phyloP scores from a whole-genome alignment of 345 rosid species.

The Hibiscus trionum region DNA sequence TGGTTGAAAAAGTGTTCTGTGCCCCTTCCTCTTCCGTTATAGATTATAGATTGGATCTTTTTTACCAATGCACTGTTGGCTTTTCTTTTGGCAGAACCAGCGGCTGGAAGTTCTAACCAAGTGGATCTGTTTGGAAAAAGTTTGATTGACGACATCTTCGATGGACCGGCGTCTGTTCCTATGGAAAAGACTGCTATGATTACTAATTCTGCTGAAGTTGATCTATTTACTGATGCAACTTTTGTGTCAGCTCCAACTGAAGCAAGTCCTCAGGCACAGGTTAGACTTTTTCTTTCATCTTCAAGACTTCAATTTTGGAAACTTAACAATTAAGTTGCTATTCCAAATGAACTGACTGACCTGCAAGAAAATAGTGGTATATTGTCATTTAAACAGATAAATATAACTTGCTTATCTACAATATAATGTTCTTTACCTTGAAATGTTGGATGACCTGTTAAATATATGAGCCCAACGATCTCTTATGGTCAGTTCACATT shows the following conservation, averaged over 20 bases:
- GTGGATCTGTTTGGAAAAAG: constrained; percentile 78
- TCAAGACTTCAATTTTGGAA: not conserved
- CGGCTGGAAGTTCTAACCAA: constrained; percentile 48
- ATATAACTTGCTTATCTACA: not conserved
- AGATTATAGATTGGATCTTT: not conserved
- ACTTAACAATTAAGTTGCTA: not conserved
- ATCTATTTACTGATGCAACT: constrained; percentile 90
- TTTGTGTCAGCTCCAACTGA: constrained; percentile 73
- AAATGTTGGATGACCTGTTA: not conserved
- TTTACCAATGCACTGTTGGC: constrained; percentile 7
- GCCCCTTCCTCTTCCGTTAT: not conserved
- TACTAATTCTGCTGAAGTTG: constrained; percentile 47
- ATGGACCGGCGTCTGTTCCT: constrained; percentile 50
- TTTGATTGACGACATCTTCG: constrained; percentile 73
- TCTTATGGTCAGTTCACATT: not conserved
- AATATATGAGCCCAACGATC: not conserved
- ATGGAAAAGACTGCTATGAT: constrained; percentile 35
- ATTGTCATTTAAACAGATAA: not conserved
- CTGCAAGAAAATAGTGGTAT: not conserved
- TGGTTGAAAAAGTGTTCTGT: not conserved
- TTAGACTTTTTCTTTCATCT: constrained; percentile 17
- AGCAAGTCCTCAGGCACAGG: constrained; percentile 51
- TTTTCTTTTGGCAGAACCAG: constrained; percentile 43
- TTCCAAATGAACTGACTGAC: not conserved
- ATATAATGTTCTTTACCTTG: not conserved